Percentiles rank a stretch among this genome's conserved stretches.
phyloP scores from a whole-genome alignment of 306 rosid species.

The Quercus cerris region DNA sequence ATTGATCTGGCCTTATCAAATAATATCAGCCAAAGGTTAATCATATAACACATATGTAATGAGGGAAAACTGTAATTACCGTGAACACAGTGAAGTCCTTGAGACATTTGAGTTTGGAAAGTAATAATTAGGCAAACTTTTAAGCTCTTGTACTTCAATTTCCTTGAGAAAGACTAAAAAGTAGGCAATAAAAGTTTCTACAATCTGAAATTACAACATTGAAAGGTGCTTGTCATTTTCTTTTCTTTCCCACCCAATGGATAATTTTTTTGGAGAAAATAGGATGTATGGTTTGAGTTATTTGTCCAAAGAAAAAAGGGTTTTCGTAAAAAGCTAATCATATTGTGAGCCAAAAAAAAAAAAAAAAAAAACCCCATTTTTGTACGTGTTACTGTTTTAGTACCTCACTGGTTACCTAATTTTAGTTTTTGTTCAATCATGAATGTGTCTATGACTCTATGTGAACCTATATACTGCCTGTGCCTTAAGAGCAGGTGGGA shows the following conservation, averaged over 20 bases:
- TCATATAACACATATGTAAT: background rate
- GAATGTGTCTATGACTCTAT: background rate
- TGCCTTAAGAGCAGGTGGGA: background rate
- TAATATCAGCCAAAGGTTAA: background rate
- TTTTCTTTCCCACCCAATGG: background rate
- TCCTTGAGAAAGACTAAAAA: background rate
- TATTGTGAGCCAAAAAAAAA: too few species aligned
- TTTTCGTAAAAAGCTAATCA: too few species aligned
- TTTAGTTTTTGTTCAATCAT: too few species aligned
- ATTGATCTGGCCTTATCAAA: background rate
- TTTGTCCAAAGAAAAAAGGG: too few species aligned
- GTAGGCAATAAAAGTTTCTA: background rate
- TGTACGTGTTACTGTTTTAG: too few species aligned
- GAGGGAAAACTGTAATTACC: background rate
- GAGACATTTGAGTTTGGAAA: background rate
- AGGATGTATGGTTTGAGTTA: background rate
- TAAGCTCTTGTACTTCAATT: background rate
- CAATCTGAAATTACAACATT: background rate
- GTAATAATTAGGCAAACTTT: background rate
- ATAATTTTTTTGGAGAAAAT: background rate
- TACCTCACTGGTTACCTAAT: too few species aligned
- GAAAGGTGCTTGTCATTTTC: background rate
- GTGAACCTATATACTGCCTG: background rate
- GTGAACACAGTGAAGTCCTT: background rate
- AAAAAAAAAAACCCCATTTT: too few species aligned